Conservation (phyloP, 805 yeast genomes). For the Candida nemodendra region DNA sequence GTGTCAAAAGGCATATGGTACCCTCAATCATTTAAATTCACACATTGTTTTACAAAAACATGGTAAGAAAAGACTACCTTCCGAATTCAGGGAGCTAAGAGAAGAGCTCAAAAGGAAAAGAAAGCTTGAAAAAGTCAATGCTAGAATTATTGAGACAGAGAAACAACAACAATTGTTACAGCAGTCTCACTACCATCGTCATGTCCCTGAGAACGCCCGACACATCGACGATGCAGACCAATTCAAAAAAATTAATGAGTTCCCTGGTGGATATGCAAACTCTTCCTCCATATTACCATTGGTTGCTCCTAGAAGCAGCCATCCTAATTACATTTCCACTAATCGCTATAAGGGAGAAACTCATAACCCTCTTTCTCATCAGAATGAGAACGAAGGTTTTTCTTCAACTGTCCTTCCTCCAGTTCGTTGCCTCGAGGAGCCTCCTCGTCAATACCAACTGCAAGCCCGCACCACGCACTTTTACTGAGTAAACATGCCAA, state of each 20-base stretch:
- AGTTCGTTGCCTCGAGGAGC: conserved; percentile 11
- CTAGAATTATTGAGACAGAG: conserved; percentile 15
- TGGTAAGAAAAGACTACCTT: conserved; percentile 53
- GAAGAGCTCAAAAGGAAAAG: conserved; percentile 37
- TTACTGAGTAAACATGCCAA: conserved; percentile 1
- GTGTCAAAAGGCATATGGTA: conserved; percentile 57
- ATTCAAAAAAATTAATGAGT: conserved; percentile 2
- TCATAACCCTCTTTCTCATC: background rate
- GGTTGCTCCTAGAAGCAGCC: background rate
- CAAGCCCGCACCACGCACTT: conserved; percentile 8
- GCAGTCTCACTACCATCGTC: conserved; percentile 1
- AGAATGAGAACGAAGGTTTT: conserved; percentile 2
- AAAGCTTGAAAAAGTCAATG: conserved; percentile 20
- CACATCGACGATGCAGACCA: conserved; percentile 5
- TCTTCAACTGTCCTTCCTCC: conserved; percentile 15
- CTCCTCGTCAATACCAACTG: conserved; percentile 5
- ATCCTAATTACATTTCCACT: background rate
- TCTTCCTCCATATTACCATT: background rate
- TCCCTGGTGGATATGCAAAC: background rate
- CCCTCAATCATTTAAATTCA: conserved; percentile 57
- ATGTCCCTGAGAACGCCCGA: conserved; percentile 1
- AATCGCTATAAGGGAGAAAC: background rate
- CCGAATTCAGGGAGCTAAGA: conserved; percentile 52
- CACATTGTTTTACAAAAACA: conserved; percentile 54
- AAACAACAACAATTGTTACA: conserved; percentile 5